Conservation (phyloP, 1,284 basidiomycete genomes). For the Marasmius oreades region DNA sequence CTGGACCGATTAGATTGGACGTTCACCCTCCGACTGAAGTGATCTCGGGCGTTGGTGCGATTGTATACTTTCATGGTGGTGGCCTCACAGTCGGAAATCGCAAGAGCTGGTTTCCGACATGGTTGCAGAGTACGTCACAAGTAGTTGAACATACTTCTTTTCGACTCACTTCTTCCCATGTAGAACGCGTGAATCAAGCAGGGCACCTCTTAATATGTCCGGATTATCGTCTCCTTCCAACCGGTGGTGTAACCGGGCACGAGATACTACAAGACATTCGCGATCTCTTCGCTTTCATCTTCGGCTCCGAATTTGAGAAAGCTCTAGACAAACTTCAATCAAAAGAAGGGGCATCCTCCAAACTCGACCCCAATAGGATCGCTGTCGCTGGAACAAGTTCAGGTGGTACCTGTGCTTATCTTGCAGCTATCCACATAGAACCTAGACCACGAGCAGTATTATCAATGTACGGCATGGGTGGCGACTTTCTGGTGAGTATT, state of each 20-base stretch:
- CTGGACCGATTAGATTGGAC: neutral
- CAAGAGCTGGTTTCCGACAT: conserved; percentile 56
- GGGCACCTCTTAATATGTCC: conserved; percentile 57
- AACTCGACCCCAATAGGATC: conserved; percentile 40
- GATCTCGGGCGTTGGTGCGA: conserved; percentile 18
- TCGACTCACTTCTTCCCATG: neutral
- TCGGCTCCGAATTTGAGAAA: conserved; percentile 18
- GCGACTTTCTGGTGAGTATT: conserved; percentile 49
- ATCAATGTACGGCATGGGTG: conserved; percentile 62
- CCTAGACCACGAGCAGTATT: conserved; percentile 54
- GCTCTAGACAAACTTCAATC: conserved; percentile 8
- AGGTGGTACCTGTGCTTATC: conserved; percentile 61
- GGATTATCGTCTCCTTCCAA: conserved; percentile 59
- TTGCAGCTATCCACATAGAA: conserved; percentile 48
- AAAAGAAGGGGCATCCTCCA: neutral
- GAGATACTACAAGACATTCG: conserved; percentile 53
- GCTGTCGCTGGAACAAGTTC: conserved; percentile 58
- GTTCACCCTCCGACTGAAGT: neutral
- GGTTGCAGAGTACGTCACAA: conserved; percentile 45
- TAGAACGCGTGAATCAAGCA: conserved; percentile 40
- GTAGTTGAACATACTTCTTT: neutral
- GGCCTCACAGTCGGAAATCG: conserved; percentile 57
- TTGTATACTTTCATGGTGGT: conserved; percentile 65
- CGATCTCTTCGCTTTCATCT: conserved; percentile 49
- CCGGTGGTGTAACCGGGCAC: conserved; percentile 43